phyloP scores from a whole-genome alignment of 805 yeast genomes.

The Metschnikowia similis region DNA sequence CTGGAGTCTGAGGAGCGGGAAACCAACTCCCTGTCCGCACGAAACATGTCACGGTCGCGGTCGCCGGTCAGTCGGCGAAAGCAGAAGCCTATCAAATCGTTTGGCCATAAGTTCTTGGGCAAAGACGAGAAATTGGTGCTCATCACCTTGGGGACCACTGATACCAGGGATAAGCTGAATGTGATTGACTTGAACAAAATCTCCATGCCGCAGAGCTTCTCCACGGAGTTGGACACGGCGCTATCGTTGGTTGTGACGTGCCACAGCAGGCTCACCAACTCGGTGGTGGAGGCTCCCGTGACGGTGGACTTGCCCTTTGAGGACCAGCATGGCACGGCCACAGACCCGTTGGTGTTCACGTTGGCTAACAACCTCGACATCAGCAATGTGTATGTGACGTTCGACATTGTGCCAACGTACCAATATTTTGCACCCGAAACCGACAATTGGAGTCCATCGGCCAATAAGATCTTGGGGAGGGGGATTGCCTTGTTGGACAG shows the following conservation, averaged over 20 bases:
- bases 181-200: conserved; percentile 69
- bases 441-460: conserved; percentile 13
- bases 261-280: conserved; percentile 24
- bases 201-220: conserved; percentile 69
- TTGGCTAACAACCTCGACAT: conserved; percentile 44
- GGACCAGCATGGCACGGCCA: conserved; percentile 64
- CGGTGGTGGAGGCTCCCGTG: conserved; percentile 49
- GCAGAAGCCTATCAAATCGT: conserved; percentile 64
- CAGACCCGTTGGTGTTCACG: conserved; percentile 73
- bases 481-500: conserved; percentile 71
- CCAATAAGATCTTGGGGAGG: conserved; percentile 54
- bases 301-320: conserved; percentile 78
- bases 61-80: conserved; percentile 19
- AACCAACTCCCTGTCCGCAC: conserved; percentile 16
- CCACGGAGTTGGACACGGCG: conserved; percentile 87
- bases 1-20: conserved; percentile 15
- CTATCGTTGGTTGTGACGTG: conserved; percentile 63
- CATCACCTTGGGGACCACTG: conserved; percentile 84
- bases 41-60: conserved; percentile 9
- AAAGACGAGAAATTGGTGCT: conserved; percentile 65
- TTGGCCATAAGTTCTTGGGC: conserved; percentile 75
- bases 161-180: conserved; percentile 52
- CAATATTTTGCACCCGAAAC: conserved; percentile 33
- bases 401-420: conserved; percentile 89
- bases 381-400: conserved; percentile 56